Conservation (phyloP, 2,329 filamentous ascomycete species). For the Talaromyces funiculosus region DNA sequence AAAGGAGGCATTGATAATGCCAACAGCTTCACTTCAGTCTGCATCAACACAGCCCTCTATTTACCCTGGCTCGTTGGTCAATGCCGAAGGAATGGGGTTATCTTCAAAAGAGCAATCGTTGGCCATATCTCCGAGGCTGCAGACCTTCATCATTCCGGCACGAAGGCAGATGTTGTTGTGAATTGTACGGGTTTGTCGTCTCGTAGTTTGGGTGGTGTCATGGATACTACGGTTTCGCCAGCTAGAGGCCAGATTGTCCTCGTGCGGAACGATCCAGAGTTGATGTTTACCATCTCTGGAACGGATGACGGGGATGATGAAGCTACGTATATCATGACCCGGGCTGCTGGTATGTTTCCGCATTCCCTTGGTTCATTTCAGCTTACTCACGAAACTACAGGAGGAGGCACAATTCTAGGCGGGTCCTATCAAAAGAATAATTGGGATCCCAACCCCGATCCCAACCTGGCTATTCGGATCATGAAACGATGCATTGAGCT, state of each 20-base stretch:
- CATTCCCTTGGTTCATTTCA: too few species aligned
- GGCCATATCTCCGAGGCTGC: slow-evolving; percentile 69
- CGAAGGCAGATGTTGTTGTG: slow-evolving; percentile 60
- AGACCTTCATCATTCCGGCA: slow-evolving; percentile 42
- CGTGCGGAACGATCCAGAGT: slow-evolving; percentile 68
- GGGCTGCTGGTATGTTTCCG: slow-evolving; percentile 45
- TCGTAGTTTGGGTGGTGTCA: slow-evolving; percentile 71
- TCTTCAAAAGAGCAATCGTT: slow-evolving; percentile 58
- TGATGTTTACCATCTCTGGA: slow-evolving; percentile 61
- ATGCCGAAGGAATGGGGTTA: slow-evolving; percentile 67
- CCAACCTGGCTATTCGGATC: slow-evolving; percentile 72
- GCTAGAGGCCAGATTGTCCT: slow-evolving; percentile 78
- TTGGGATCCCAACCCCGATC: slow-evolving; percentile 75
- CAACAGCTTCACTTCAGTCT: slow-evolving; percentile 74
- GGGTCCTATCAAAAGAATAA: slow-evolving; percentile 74
- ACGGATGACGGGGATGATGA: slow-evolving; percentile 66
- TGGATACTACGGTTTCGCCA: slow-evolving; percentile 67
- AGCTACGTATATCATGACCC: slow-evolving; percentile 73
- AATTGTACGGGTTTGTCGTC: slow-evolving; percentile 82
- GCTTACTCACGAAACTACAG: slow-evolving; percentile 9
- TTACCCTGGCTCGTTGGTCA: slow-evolving; percentile 78
- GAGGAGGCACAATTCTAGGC: slow-evolving; percentile 77
- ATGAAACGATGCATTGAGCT: slow-evolving; percentile 59
- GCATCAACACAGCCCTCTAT: slow-evolving; percentile 86
- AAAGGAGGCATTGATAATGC: slow-evolving; percentile 63